phyloP scores from a whole-genome alignment of 1,139 yeast genomes.

The Taphrina sp. region DNA sequence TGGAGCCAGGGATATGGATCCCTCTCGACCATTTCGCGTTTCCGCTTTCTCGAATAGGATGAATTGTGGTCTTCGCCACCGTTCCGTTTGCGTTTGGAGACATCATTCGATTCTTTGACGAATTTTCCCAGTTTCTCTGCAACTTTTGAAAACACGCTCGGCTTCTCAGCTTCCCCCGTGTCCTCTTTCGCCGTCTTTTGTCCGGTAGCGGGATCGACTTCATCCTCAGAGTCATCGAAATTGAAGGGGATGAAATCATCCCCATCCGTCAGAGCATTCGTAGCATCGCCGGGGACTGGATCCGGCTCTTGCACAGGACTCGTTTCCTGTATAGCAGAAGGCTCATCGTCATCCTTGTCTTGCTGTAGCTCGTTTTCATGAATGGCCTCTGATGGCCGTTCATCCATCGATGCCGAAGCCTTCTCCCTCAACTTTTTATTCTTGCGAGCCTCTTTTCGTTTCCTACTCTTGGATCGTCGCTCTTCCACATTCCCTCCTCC shows the following conservation, averaged over 20 bases:
- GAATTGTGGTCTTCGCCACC: conserved; percentile 41
- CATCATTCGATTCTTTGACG: conserved; percentile 24
- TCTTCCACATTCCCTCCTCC: too few relatives aligned
- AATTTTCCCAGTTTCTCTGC: conserved; percentile 31
- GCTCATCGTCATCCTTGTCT: not conserved
- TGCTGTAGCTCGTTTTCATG: too few relatives aligned
- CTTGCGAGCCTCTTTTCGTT: conserved; percentile 9
- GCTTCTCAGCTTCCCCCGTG: conserved; percentile 46
- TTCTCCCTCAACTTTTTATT: not conserved
- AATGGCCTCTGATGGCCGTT: too few relatives aligned
- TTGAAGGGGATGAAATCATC: conserved; percentile 64
- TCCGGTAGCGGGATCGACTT: conserved; percentile 37
- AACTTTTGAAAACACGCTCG: conserved; percentile 14
- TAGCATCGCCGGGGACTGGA: not conserved
- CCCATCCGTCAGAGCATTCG: conserved; percentile 17
- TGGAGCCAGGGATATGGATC: conserved; percentile 36
- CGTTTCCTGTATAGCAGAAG: not conserved
- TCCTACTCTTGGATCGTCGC: not conserved
- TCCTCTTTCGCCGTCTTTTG: conserved; percentile 32
- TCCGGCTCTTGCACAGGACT: not conserved
- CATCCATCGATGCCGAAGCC: too few relatives aligned
- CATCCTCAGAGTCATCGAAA: conserved; percentile 46
- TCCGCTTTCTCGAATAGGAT: conserved; percentile 40
- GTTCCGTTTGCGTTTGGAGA: conserved; percentile 35
- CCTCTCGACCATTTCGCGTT: conserved; percentile 38